Percentiles rank a stretch among this genome's conserved stretches.
Conservation (phyloP, 2,329 filamentous ascomycete genomes). For the Pseudogymnoascus sp. region DNA sequence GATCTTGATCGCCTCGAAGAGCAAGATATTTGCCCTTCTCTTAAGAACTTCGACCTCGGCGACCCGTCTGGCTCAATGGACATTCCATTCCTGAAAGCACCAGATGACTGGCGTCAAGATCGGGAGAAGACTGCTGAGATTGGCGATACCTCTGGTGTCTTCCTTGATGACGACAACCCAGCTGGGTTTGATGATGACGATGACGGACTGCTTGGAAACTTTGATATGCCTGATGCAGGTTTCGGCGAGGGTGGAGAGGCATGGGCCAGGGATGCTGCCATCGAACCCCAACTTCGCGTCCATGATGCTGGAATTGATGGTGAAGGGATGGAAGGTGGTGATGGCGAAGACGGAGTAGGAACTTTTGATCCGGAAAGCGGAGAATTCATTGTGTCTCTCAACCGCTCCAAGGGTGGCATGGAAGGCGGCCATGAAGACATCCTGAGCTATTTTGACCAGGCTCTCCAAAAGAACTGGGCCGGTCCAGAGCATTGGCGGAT, state of each 20-base stretch:
- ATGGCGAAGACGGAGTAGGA: slow-evolving; percentile 41
- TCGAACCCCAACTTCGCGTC: slow-evolving; percentile 78
- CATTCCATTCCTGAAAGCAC: slow-evolving; percentile 83
- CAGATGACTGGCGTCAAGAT: slow-evolving; percentile 75
- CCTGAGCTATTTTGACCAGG: slow-evolving; percentile 95
- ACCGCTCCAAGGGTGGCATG: slow-evolving; percentile 55
- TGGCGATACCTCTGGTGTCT: slow-evolving; percentile 68
- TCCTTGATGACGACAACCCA: slow-evolving; percentile 80
- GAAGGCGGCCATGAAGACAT: slow-evolving; percentile 76
- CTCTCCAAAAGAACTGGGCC: slow-evolving; percentile 92
- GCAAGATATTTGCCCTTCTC: slow-evolving; percentile 87
- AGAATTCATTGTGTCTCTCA: slow-evolving; percentile 74
- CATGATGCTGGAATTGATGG: slow-evolving; percentile 55
- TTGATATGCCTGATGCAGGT: slow-evolving; percentile 67
- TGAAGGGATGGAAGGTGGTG: slow-evolving; percentile 46
- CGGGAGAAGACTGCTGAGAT: slow-evolving; percentile 52
- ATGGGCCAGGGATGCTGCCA: slow-evolving; percentile 84
- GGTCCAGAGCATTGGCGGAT: slow-evolving; percentile 99
- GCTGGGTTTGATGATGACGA: slow-evolving; percentile 78
- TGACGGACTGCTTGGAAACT: slow-evolving; percentile 58
- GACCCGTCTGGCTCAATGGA: slow-evolving; percentile 78
- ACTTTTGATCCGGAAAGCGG: slow-evolving; percentile 59
- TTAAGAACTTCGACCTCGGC: slow-evolving; percentile 89
- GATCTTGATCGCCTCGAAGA: slow-evolving; percentile 68
- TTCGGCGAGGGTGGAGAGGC: slow-evolving; percentile 95